These are phyloP conservation scores for Diaporthe ilicicola DNA, from an alignment of 2,329 filamentous ascomycete species.

Conservation along the genomic window DNA sequence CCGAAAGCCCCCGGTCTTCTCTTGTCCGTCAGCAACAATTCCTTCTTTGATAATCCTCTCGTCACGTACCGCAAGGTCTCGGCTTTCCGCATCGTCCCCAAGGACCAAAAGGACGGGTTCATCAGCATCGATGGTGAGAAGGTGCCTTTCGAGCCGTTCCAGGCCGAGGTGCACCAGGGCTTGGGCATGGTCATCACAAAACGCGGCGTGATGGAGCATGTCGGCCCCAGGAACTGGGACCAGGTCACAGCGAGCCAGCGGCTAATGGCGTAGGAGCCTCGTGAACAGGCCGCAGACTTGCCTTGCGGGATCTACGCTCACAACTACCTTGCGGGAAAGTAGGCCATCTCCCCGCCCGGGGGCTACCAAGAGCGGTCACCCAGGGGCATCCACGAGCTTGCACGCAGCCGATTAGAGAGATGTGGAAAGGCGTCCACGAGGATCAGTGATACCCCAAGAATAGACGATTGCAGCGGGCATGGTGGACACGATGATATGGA, in stretches of 20 bases:
- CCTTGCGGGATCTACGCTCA: too few relatives aligned
- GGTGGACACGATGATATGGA: background rate
- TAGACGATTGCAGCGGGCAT: background rate
- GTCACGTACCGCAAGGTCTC: constrained; percentile 85
- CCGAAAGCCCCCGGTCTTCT: constrained; percentile 74
- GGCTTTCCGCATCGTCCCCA: constrained; percentile 87
- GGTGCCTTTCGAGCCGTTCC: constrained; percentile 87
- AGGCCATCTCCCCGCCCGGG: too few relatives aligned
- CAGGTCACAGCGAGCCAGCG: constrained; percentile 40
- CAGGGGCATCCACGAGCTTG: too few relatives aligned
- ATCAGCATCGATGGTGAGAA: constrained; percentile 95
- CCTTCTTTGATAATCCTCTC: constrained; percentile 80
- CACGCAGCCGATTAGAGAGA: background rate
- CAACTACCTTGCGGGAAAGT: too few relatives aligned
- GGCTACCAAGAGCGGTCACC: too few relatives aligned
- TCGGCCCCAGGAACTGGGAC: constrained; percentile 63
- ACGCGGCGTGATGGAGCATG: constrained; percentile 74
- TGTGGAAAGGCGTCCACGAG: background rate
- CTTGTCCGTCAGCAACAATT: constrained; percentile 73
- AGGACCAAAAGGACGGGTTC: constrained; percentile 75
- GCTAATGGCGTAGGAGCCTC: constrained; percentile 37
- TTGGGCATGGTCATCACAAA: constrained; percentile 87
- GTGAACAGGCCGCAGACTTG: background rate
- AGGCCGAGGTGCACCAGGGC: constrained; percentile 85
- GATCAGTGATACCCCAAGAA: constrained; percentile 25